These are phyloP conservation scores for Globisporangium polare DNA, from an alignment of 352 stramenopile genomes.

Conservation along the genomic window DNA sequence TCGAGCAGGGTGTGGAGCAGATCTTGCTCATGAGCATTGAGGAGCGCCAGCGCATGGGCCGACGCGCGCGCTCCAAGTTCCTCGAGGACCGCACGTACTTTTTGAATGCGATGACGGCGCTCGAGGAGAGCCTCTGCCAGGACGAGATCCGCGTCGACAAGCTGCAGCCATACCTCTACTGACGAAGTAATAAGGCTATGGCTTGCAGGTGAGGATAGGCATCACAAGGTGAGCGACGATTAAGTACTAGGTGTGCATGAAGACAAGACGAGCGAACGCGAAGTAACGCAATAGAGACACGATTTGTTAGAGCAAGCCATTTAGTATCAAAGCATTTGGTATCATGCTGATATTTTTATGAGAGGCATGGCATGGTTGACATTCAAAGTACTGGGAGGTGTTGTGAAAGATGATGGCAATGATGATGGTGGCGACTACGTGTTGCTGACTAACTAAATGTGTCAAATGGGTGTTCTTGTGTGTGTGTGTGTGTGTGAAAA, in stretches of 20 bases:
- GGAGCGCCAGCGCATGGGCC: constrained; percentile 70
- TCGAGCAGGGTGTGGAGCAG: constrained; percentile 61
- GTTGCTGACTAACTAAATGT: not conserved
- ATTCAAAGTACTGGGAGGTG: no score
- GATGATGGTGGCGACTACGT: no score
- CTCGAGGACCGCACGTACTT: constrained; percentile 79
- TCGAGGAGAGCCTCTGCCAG: constrained; percentile 76
- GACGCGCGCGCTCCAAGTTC: constrained; percentile 61
- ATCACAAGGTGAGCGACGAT: not conserved
- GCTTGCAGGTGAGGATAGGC: no score
- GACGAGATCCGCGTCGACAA: constrained; percentile 78
- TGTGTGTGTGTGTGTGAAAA: not conserved
- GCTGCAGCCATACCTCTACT: constrained; percentile 76
- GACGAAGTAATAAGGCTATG: constrained; percentile 7
- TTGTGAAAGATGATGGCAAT: no score
- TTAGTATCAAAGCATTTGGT: no score
- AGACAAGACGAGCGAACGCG: no score
- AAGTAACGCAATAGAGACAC: no score
- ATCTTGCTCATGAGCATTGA: constrained; percentile 71
- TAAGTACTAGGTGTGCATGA: not conserved
- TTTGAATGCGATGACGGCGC: constrained; percentile 71
- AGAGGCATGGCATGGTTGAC: no score
- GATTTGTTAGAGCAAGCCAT: no score
- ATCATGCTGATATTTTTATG: no score
- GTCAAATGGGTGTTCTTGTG: not conserved